A percentile compares a stretch with the other conserved stretches of the same genome.
Conservation (phyloP, 1,284 basidiomycete genomes). For the Melampsora americana region DNA sequence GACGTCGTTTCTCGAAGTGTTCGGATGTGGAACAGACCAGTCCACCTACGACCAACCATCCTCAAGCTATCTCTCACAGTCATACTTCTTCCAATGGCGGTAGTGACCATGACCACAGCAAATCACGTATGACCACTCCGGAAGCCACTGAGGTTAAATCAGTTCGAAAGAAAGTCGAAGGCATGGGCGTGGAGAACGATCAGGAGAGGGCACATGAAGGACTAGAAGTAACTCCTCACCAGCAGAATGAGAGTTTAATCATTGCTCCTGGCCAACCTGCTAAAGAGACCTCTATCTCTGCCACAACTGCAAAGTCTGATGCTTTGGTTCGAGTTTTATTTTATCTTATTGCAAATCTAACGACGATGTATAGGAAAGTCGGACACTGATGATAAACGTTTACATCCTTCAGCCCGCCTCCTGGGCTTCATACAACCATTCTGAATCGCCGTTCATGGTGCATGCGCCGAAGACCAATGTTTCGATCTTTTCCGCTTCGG, state of each 20-base stretch:
- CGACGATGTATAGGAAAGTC: too few relatives aligned
- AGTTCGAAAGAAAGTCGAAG: conserved; percentile 41
- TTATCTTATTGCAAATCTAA: neutral
- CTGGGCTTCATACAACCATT: conserved; percentile 28
- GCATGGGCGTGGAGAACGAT: conserved; percentile 36
- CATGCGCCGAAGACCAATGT: conserved; percentile 24
- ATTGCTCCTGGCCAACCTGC: neutral
- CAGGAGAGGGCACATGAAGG: neutral
- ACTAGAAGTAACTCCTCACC: neutral
- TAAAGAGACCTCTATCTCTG: neutral
- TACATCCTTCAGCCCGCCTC: conserved; percentile 18
- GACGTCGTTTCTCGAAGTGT: neutral
- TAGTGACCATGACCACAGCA: neutral
- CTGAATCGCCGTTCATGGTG: conserved; percentile 26
- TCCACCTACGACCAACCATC: neutral
- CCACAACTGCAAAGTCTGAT: neutral
- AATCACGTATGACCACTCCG: neutral
- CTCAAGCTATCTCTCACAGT: neutral
- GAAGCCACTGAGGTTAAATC: conserved; percentile 40
- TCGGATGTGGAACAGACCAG: neutral
- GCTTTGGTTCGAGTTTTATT: neutral
- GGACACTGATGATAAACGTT: too few relatives aligned
- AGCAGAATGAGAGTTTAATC: too few relatives aligned
- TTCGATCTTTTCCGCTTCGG: conserved; percentile 5
- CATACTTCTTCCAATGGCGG: neutral